These are phyloP conservation scores for Xylaria longipes DNA, from an alignment of 495 filamentous ascomycete species.

Conservation along the genomic window DNA sequence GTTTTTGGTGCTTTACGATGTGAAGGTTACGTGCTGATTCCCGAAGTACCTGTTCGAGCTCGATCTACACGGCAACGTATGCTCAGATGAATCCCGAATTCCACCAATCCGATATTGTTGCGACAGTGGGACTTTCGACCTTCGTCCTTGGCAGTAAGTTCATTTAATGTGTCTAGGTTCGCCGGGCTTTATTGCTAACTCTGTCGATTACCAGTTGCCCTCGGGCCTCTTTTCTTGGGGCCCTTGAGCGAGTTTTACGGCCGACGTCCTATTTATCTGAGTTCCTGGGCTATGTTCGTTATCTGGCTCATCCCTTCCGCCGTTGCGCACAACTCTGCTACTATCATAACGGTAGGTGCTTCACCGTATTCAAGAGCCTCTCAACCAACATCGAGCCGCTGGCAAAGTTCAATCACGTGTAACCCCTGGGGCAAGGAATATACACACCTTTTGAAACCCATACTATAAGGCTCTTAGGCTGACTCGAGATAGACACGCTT, in stretches of 20 bases:
- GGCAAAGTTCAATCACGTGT: background rate
- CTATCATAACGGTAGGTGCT: constrained; percentile 69
- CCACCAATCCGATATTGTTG: constrained; percentile 68
- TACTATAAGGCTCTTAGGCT: background rate
- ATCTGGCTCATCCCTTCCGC: constrained; percentile 91
- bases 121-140: constrained; percentile 79
- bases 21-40: constrained; percentile 75
- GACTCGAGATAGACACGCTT: constrained; percentile 64
- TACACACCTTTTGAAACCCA: background rate
- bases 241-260: constrained; percentile 82
- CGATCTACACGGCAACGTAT: constrained; percentile 89
- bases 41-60: constrained; percentile 81
- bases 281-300: constrained; percentile 77
- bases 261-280: constrained; percentile 81
- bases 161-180: background rate
- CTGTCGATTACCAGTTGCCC: constrained; percentile 48
- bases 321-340: constrained; percentile 80
- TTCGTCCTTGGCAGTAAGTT: constrained; percentile 73
- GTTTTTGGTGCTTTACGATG: constrained; percentile 42
- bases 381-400: background rate
- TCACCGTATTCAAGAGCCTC: background rate
- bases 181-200: constrained; percentile 25
- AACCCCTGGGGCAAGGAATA: background rate
- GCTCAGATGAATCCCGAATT: constrained; percentile 82
- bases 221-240: constrained; percentile 75